Conservation (phyloP, 2,329 filamentous ascomycete genomes). For the Clathrospora elynae region DNA sequence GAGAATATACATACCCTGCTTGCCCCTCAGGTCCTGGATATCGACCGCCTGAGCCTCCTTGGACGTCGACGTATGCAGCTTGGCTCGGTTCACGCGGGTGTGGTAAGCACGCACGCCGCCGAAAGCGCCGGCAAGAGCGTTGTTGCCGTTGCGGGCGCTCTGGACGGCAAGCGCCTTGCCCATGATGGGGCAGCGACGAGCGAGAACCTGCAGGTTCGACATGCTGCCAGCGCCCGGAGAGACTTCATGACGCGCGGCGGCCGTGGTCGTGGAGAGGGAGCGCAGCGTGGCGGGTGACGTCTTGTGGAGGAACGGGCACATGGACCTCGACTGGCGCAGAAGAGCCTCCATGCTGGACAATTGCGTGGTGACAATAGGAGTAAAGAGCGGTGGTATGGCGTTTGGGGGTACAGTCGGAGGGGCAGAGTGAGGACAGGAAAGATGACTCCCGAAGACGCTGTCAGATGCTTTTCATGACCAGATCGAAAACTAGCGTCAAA, state of each 20-base stretch:
- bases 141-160: conserved; percentile 57
- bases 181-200: conserved; percentile 97
- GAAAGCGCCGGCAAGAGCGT: conserved; percentile 55
- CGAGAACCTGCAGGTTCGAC: conserved; percentile 94
- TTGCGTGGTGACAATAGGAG: conserved; percentile 8
- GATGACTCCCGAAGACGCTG: no score
- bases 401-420: conserved; percentile 1
- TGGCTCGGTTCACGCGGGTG: conserved; percentile 65
- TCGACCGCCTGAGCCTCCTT: conserved; percentile 81
- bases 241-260: conserved; percentile 66
- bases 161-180: conserved; percentile 95
- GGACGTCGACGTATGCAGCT: conserved; percentile 78
- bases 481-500: no score
- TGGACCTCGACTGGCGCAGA: conserved; percentile 90
- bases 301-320: conserved; percentile 97
- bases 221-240: conserved; percentile 88
- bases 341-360: conserved; percentile 79
- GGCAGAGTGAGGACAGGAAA: conserved; percentile 4
- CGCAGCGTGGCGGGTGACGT: conserved; percentile 90
- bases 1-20: conserved; percentile 50
- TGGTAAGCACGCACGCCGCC: conserved; percentile 57
- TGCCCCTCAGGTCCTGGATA: conserved; percentile 46
- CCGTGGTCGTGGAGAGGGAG: conserved; percentile 79
- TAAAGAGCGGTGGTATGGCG: neutral
- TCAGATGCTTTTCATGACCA: no score